Base-by-base conservation (phyloP, 805 yeast genomes). In the Torulaspora delbrueckii region DNA sequence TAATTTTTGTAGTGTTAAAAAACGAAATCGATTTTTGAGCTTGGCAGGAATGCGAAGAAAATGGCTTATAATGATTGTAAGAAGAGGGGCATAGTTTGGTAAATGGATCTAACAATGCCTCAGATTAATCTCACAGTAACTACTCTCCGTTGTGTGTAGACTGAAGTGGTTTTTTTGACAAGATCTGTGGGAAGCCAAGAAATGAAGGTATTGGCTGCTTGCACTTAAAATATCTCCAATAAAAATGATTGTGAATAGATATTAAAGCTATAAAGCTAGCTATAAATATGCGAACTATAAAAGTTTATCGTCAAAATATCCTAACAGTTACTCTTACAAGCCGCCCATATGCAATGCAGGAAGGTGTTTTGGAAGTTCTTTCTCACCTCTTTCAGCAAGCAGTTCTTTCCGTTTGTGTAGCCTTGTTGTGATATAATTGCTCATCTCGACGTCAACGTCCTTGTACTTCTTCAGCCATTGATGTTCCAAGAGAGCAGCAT, bases 391-490 rank as follows among this genome's bases (percentile, higher is more conserved):
- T 37, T 60, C 62, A 23, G 54, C 57, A 34, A 65, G 42, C 18
- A 53, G 55, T 33, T 54, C 46, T 27, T 55, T 52, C 27, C 64
- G 56, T 45, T 62, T 64, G 30, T 60, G 61, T 8, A 71, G 43
- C 44, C 72, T 66, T 24, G 56, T 49, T 8, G 64, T 56, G 30
- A 77, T 71, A 28, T 73, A 71, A 1, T 49, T 54, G 25, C 66
- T 61, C 69, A 70, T 63, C 1, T 59, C 59, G 8, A 62, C 63
- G 39, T 68, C 69, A 27, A 67, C 72, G 34, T 72, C 70, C 42
- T 74, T 61, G 55, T 75, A 74, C 52, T 72, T 74, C 24, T 70
- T 62, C 48, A 93, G 69, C 98, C 99, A 93, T 3, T 93, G 93
- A 61, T 87, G 95, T 28, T 77, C 71, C 43, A 90, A 69, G 45